Conservation (phyloP, 2,329 filamentous ascomycete genomes). For the Leptodontidium sp. region DNA sequence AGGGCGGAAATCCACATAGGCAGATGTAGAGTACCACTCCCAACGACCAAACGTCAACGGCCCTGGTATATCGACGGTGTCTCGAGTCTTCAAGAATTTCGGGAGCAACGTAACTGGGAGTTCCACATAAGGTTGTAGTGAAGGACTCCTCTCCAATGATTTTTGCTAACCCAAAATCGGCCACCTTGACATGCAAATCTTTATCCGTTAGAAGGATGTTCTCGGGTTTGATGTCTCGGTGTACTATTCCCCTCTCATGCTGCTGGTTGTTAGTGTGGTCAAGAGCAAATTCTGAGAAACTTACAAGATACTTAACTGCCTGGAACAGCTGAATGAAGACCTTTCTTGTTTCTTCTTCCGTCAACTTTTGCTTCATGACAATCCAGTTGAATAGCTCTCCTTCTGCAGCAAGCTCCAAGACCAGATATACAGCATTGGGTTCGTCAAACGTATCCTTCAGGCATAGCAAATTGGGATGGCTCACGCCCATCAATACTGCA, state of each 20-base stretch:
- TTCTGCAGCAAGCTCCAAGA: constrained; percentile 88
- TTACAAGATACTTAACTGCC: constrained; percentile 92
- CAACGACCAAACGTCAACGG: constrained; percentile 95
- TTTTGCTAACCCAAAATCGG: constrained; percentile 96
- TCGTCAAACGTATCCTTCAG: constrained; percentile 97
- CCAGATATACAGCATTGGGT: constrained; percentile 85
- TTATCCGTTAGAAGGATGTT: constrained; percentile 85
- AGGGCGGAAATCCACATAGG: constrained; percentile 94
- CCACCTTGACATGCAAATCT: constrained; percentile 86
- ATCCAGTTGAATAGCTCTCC: constrained; percentile 98
- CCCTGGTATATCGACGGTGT: constrained; percentile 89
- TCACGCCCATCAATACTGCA: constrained; percentile 95
- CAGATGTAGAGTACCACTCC: constrained; percentile 99
- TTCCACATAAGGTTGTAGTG: constrained; percentile 94
- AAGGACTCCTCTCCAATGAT: constrained; percentile 99
- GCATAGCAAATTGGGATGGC: constrained; percentile 90
- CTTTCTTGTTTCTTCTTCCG: constrained; percentile 83
- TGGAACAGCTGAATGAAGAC: constrained; percentile 92
- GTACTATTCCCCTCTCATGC: constrained; percentile 97
- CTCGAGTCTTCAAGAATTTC: constrained; percentile 88
- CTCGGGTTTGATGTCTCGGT: constrained; percentile 78
- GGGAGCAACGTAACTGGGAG: constrained; percentile 96
- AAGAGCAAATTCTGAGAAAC: constrained; percentile 43
- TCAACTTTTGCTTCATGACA: constrained; percentile 87
- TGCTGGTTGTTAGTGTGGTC: constrained; percentile 52